A percentile compares a stretch with the other conserved stretches of the same genome.
phyloP scores from a whole-genome alignment of 2,329 filamentous ascomycete species.

The Herpomyces periplanetae region DNA sequence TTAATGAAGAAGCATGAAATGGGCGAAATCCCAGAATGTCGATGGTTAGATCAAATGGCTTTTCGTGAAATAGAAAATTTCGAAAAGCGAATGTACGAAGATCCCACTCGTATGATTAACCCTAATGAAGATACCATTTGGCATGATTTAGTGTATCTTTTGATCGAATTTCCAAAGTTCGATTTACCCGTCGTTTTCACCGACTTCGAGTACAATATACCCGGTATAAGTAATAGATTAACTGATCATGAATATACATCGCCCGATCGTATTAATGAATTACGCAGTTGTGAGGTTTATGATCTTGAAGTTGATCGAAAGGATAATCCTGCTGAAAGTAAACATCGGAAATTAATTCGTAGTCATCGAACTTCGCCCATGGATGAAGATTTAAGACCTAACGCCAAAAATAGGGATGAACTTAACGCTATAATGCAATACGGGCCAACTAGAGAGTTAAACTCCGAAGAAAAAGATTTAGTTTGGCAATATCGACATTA shows the following conservation, averaged over 20 bases:
- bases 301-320: slow-evolving; percentile 62
- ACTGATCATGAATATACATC: slow-evolving; percentile 14
- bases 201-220: slow-evolving; percentile 60
- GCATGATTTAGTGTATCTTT: slow-evolving; percentile 29
- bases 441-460: slow-evolving; percentile 55
- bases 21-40: slow-evolving; percentile 64
- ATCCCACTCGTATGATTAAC: slow-evolving; percentile 4
- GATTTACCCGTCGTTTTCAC: slow-evolving; percentile 85
- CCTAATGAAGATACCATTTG: slow-evolving; percentile 10
- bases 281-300: slow-evolving; percentile 42
- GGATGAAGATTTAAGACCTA: slow-evolving; percentile 78
- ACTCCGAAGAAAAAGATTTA: slow-evolving; percentile 65
- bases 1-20: slow-evolving; percentile 93
- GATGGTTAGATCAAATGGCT: slow-evolving; percentile 81
- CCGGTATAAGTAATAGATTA: slow-evolving; percentile 35
- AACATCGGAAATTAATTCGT: slow-evolving; percentile 61
- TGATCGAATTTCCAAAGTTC: slow-evolving; percentile 67
- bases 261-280: slow-evolving; percentile 11
- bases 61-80: slow-evolving; percentile 54
- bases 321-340: slow-evolving; percentile 78
- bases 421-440: slow-evolving; percentile 64
- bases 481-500: slow-evolving; percentile 95
- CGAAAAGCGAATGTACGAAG: slow-evolving; percentile 5
- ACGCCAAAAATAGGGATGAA: slow-evolving; percentile 76
- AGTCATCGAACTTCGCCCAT: slow-evolving; percentile 73